A percentile compares a stretch with the other conserved stretches of the same genome.
Evolutionary conservation across 768 basidiomycete genomes (phyloP).

Genomic region (Leccinum imitatum): DNA sequence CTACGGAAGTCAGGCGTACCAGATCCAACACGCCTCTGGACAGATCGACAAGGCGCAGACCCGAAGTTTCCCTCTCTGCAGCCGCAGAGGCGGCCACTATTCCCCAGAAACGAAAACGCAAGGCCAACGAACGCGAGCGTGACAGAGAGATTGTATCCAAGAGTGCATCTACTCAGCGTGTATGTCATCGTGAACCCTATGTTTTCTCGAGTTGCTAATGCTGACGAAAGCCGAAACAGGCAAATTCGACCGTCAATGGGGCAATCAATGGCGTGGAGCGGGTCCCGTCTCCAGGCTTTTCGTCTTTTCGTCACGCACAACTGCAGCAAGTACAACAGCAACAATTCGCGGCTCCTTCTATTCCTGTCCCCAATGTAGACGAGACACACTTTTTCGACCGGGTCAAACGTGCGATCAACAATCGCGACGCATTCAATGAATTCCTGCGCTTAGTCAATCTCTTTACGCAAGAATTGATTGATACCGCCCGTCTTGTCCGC

Average conservation of each 20-base stretch:
- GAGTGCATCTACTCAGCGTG: slow-evolving; percentile 23
- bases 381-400: slow-evolving; percentile 91
- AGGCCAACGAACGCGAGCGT: slow-evolving; percentile 44
- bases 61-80: slow-evolving; percentile 45
- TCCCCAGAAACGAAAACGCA: slow-evolving; percentile 72
- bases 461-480: slow-evolving; percentile 92
- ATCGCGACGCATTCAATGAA: slow-evolving; percentile 83
- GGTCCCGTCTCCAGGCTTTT: slow-evolving; percentile 22
- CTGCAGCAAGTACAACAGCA: slow-evolving; percentile 26
- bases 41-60: slow-evolving; percentile 43
- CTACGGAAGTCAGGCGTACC: slow-evolving; percentile 30
- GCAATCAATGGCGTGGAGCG: slow-evolving; percentile 21
- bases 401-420: slow-evolving; percentile 71
- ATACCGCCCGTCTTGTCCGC: slow-evolving; percentile 77
- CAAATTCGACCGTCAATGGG: slow-evolving; percentile 18
- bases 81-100: slow-evolving; percentile 38
- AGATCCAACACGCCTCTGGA: slow-evolving; percentile 37
- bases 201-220: slow-evolving; percentile 3
- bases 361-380: slow-evolving; percentile 34
- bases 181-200: slow-evolving; percentile 11
- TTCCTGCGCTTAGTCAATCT: slow-evolving; percentile 95
- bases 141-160: slow-evolving; percentile 34
- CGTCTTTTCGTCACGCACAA: slow-evolving; percentile 23
- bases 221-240: slow-evolving; percentile 25
- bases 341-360: slow-evolving; percentile 17